Conservation (phyloP, 1,284 basidiomycete species). For the Stygiomarasmius scandens region DNA sequence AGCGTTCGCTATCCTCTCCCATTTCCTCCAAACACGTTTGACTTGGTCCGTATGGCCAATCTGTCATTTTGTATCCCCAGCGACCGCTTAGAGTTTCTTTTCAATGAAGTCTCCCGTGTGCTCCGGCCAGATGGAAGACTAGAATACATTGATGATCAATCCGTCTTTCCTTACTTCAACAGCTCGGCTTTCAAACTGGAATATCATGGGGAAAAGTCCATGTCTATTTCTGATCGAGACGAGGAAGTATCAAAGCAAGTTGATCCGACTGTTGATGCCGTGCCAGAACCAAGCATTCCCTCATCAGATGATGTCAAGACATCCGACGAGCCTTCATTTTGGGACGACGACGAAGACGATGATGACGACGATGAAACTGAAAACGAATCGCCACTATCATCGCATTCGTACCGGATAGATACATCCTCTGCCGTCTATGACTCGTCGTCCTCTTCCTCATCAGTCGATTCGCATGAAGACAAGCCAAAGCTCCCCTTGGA, state of each 20-base stretch:
- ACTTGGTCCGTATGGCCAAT: constrained; percentile 72
- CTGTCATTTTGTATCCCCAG: constrained; percentile 61
- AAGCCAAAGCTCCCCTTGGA: not conserved
- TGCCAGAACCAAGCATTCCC: not conserved
- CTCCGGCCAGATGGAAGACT: constrained; percentile 61
- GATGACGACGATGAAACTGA: constrained; percentile 17
- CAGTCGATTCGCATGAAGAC: not conserved
- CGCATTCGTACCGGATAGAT: not conserved
- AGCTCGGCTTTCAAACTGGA: constrained; percentile 1
- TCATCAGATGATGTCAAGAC: not conserved
- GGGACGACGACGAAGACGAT: constrained; percentile 13
- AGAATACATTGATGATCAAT: constrained; percentile 72
- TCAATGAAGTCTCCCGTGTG: constrained; percentile 62
- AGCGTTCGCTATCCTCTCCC: constrained; percentile 60
- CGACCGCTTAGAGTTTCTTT: constrained; percentile 57
- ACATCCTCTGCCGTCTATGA: not conserved
- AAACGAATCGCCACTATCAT: not conserved
- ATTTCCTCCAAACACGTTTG: constrained; percentile 57
- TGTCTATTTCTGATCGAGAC: not conserved
- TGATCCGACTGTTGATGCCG: not conserved
- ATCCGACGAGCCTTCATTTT: not conserved
- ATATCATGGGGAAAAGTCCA: not conserved
- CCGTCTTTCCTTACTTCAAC: constrained; percentile 56
- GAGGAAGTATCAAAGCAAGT: not conserved
- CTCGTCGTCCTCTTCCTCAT: constrained; percentile 6